Conservation (phyloP, 192 early-diverging fungal genomes). For the Obelidium mucronatum region DNA sequence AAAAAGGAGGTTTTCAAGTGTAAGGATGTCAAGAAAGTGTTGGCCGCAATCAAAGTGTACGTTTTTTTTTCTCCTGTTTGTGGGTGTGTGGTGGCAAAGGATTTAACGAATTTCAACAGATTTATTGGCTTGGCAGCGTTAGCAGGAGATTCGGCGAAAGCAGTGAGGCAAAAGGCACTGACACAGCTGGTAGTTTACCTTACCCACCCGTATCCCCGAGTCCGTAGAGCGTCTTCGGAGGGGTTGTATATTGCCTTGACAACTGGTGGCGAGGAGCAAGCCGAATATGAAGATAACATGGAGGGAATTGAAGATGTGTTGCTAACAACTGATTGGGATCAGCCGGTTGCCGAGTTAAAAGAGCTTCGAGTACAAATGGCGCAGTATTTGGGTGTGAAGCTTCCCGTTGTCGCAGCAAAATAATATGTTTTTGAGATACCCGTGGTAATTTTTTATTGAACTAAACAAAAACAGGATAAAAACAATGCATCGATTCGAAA, state of each 20-base stretch:
- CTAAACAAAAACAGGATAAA: background rate
- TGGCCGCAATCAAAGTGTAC: slow-evolving; percentile 70
- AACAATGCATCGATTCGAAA: background rate
- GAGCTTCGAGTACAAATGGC: slow-evolving; percentile 36
- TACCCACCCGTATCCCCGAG: slow-evolving; percentile 80
- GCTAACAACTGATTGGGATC: slow-evolving; percentile 71
- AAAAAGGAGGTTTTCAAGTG: slow-evolving; percentile 59
- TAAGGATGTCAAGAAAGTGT: slow-evolving; percentile 71
- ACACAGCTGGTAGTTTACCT: slow-evolving; percentile 69
- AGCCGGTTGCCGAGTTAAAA: slow-evolving; percentile 52
- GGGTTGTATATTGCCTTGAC: slow-evolving; percentile 73
- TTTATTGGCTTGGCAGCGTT: slow-evolving; percentile 57
- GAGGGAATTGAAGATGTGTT: slow-evolving; percentile 69
- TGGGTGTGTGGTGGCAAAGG: background rate
- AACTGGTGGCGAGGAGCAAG: slow-evolving; percentile 49
- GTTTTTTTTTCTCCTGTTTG: slow-evolving; percentile 32
- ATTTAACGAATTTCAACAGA: background rate
- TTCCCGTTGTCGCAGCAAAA: slow-evolving; percentile 8
- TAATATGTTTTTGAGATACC: background rate
- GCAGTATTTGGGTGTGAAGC: slow-evolving; percentile 12
- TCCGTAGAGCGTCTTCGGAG: slow-evolving; percentile 74
- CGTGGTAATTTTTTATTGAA: too few relatives aligned
- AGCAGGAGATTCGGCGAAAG: slow-evolving; percentile 5
- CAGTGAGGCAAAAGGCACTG: slow-evolving; percentile 57
- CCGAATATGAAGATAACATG: slow-evolving; percentile 46